Evolutionary conservation across 1,284 basidiomycete genomes (phyloP).

Genomic region (Neotropicomus parvogracilis): DNA sequence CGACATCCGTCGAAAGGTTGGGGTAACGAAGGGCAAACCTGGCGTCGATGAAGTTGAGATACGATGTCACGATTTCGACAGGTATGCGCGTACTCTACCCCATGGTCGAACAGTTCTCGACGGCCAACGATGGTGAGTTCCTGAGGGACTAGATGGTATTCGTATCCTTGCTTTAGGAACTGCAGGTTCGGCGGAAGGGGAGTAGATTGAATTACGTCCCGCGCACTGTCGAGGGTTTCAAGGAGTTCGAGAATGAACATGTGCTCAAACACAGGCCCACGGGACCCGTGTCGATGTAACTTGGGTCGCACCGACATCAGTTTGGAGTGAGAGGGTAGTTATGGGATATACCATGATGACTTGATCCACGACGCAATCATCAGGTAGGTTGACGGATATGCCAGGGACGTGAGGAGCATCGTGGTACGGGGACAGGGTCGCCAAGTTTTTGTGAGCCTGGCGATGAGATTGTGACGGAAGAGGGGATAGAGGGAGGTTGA

Average conservation of each 20-base stretch:
- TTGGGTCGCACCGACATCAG: constrained; percentile 1
- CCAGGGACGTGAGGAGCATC: constrained; percentile 35
- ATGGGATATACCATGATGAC: constrained; percentile 36
- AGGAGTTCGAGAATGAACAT: constrained; percentile 37
- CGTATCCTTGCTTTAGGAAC: constrained; percentile 44
- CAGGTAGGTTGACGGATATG: constrained; percentile 35
- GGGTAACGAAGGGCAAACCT: constrained; percentile 26
- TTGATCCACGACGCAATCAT: constrained; percentile 43
- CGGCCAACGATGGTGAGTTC: constrained; percentile 43
- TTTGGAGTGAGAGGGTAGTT: background rate
- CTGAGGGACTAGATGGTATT: constrained; percentile 36
- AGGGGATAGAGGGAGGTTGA: constrained; percentile 10
- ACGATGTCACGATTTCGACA: background rate
- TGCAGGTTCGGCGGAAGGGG: constrained; percentile 35
- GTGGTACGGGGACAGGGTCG: constrained; percentile 39
- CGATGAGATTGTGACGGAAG: background rate
- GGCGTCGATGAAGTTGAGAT: background rate
- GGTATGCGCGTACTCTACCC: constrained; percentile 33
- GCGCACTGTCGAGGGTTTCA: constrained; percentile 33
- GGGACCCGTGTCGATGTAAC: constrained; percentile 45
- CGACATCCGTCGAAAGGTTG: constrained; percentile 28
- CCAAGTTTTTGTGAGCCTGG: constrained; percentile 24
- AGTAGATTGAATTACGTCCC: constrained; percentile 29
- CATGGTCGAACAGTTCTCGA: constrained; percentile 43
- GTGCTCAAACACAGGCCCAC: constrained; percentile 35